Conservation (phyloP, 176 grass and related monocot genomes). For the Aegilops speltoides region DNA sequence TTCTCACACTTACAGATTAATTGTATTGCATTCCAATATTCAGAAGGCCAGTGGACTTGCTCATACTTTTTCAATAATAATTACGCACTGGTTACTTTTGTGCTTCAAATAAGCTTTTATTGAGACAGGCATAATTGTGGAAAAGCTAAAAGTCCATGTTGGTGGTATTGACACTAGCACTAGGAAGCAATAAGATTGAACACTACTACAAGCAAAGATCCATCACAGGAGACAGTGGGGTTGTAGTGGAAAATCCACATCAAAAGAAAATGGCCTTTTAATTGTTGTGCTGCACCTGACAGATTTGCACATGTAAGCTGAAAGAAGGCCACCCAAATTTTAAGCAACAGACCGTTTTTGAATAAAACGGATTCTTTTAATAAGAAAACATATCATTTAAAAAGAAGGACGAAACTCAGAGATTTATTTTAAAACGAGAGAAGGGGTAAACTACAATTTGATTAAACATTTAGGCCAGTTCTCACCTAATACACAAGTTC, state of each 20-base stretch:
- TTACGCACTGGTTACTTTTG: background rate
- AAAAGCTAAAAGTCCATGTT: background rate
- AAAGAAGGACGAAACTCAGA: background rate
- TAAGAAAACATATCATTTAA: background rate
- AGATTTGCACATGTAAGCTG: background rate
- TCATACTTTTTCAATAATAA: background rate
- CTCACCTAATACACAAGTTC: background rate
- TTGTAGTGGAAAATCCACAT: slow-evolving; percentile 41
- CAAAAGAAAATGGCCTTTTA: background rate
- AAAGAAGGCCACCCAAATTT: background rate
- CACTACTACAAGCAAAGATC: slow-evolving; percentile 9
- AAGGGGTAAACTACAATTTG: background rate
- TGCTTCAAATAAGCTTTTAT: background rate
- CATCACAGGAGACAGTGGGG: slow-evolving; percentile 11
- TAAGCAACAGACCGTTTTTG: background rate
- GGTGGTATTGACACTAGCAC: slow-evolving; percentile 12
- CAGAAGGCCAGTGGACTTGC: background rate
- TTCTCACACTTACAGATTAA: background rate
- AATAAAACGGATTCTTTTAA: background rate
- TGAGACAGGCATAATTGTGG: background rate
- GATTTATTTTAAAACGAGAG: background rate
- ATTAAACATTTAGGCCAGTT: background rate
- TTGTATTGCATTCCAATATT: background rate
- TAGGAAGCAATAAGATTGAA: slow-evolving; percentile 18
- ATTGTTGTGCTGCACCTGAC: background rate